Evolutionary conservation across 306 rosid species (phyloP).

Genomic region (Cicer judaicum): DNA sequence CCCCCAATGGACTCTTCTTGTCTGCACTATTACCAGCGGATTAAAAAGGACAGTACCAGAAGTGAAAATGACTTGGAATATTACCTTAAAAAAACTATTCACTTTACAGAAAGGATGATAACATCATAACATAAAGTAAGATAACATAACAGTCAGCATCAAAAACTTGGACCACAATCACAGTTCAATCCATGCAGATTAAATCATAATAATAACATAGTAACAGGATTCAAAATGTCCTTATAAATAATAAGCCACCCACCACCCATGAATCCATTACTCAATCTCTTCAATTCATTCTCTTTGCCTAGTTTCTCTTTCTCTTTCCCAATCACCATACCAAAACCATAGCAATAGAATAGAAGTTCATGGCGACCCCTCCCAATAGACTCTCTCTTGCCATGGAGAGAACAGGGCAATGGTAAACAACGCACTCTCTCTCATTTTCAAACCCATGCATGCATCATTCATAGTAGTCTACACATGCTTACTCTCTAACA

Average conservation of each 20-base stretch:
- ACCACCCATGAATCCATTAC: slow-evolving; percentile 29
- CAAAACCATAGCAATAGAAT: slow-evolving; percentile 2
- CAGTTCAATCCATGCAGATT: slow-evolving; percentile 42
- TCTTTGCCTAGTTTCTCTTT: slow-evolving; percentile 34
- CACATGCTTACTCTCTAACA: not conserved
- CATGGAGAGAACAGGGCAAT: slow-evolving; percentile 92
- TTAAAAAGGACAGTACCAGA: slow-evolving; percentile 17
- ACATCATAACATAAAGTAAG: not conserved
- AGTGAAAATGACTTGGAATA: slow-evolving; percentile 40
- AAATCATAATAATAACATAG: slow-evolving; percentile 18
- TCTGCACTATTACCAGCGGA: slow-evolving; percentile 37
- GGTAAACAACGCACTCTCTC: slow-evolving; percentile 53
- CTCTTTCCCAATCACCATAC: slow-evolving; percentile 19
- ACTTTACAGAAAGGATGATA: slow-evolving; percentile 3
- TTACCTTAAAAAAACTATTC: slow-evolving; percentile 10
- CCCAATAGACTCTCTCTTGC: slow-evolving; percentile 63
- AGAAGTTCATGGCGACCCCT: slow-evolving; percentile 57
- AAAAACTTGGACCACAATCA: slow-evolving; percentile 44
- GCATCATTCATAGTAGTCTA: slow-evolving; percentile 21
- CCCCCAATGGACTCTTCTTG: slow-evolving; percentile 36
- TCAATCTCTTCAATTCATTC: slow-evolving; percentile 32
- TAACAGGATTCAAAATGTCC: slow-evolving; percentile 31
- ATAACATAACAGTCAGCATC: slow-evolving; percentile 27
- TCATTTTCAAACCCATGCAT: slow-evolving; percentile 18
- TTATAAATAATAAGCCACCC: slow-evolving; percentile 35